Evolutionary conservation across 148 eudicot genomes (phyloP).

Genomic region (Vaccinium macrocarpon): DNA sequence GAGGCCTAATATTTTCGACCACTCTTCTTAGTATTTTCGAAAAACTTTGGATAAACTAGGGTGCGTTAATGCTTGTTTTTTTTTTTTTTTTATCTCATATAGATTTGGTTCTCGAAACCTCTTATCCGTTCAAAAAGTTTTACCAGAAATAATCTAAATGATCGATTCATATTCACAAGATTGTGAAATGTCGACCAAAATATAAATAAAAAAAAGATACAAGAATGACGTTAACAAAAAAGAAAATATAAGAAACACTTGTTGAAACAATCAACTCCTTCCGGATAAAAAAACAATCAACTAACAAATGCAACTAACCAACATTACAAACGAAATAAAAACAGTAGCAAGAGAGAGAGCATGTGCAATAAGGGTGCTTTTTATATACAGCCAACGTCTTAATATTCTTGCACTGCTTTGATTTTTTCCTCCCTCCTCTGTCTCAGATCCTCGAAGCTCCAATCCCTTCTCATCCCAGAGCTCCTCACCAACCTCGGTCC

Average conservation of each 20-base stretch:
- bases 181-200: background rate
- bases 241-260: background rate
- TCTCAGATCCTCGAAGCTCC: constrained; percentile 75
- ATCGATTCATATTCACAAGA: background rate
- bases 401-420: constrained; percentile 21
- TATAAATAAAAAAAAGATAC: background rate
- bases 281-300: background rate
- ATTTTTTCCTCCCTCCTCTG: constrained; percentile 17
- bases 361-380: background rate
- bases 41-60: background rate
- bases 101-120: background rate
- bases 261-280: background rate
- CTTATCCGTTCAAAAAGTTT: background rate
- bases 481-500: constrained; percentile 66
- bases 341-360: background rate
- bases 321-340: background rate
- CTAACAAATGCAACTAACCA: background rate
- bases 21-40: background rate
- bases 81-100: background rate
- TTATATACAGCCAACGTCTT: background rate
- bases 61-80: background rate
- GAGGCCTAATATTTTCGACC: background rate
- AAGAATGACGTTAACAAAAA: background rate
- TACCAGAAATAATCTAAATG: background rate
- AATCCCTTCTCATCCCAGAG: constrained; percentile 75